Evolutionary conservation across 2,329 filamentous ascomycete species (phyloP).

Genomic region (Aureobasidium sp.): DNA sequence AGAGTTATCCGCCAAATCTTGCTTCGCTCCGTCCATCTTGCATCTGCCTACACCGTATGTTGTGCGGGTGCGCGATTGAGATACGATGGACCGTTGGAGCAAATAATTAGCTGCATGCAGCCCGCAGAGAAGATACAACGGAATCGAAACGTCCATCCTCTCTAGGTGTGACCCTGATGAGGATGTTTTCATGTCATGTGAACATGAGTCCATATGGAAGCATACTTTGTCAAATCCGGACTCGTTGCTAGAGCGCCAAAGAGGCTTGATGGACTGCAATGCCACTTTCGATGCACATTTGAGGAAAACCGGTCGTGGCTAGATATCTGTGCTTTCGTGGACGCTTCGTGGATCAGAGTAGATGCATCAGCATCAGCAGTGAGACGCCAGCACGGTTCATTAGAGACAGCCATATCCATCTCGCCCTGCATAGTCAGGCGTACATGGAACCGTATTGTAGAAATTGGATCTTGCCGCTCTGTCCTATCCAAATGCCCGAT

Average conservation of each 20-base stretch:
- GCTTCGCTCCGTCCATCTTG: not conserved
- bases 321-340: not conserved
- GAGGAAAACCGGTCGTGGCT: not conserved
- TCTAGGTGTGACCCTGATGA: not conserved
- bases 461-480: no score
- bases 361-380: not conserved
- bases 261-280: not conserved
- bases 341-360: not conserved
- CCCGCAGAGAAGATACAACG: not conserved
- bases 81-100: not conserved
- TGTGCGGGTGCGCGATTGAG: not conserved
- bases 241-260: not conserved
- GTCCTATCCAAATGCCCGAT: not conserved
- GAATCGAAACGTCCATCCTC: not conserved
- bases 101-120: not conserved
- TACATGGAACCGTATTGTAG: not conserved
- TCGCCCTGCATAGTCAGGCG: not conserved
- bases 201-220: not conserved
- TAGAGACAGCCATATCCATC: not conserved
- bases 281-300: not conserved
- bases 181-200: not conserved
- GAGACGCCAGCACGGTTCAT: not conserved
- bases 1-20: not conserved
- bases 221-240: not conserved
- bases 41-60: not conserved